Percentiles rank a stretch among this genome's conserved stretches.
Evolutionary conservation across 2,329 filamentous ascomycete genomes (phyloP).

Genomic region (Lomentospora prolificans): DNA sequence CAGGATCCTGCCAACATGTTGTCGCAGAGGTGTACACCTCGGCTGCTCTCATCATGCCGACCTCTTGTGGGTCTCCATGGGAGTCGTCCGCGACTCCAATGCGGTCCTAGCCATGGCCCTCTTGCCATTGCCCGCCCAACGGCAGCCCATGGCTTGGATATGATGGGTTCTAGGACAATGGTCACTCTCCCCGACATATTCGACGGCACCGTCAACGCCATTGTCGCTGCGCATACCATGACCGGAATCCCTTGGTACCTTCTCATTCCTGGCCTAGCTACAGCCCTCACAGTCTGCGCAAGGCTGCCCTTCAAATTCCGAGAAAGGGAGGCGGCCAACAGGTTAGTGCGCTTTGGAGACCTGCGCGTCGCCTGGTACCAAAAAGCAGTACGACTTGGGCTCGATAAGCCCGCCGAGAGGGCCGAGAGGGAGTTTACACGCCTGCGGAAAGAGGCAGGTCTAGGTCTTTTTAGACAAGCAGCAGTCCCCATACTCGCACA

Average conservation of each 20-base stretch:
- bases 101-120: neutral
- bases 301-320: conserved; percentile 38
- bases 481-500: conserved; percentile 6
- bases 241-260: conserved; percentile 43
- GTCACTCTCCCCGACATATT: conserved; percentile 15
- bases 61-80: neutral
- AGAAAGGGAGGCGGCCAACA: conserved; percentile 20
- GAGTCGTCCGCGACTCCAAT: neutral
- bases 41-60: neutral
- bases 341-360: conserved; percentile 12
- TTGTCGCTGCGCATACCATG: conserved; percentile 31
- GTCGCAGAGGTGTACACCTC: conserved; percentile 1
- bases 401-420: neutral
- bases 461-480: conserved; percentile 10
- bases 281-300: conserved; percentile 32
- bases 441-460: conserved; percentile 20
- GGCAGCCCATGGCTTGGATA: neutral
- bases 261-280: conserved; percentile 41
- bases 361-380: conserved; percentile 16
- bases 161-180: neutral
- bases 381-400: conserved; percentile 13
- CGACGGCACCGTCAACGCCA: conserved; percentile 29
- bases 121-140: neutral
- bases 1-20: neutral
- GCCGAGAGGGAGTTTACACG: conserved; percentile 5